Base-by-base conservation (phyloP, 805 yeast species). In the Sungouiozyma intestinalis region DNA sequence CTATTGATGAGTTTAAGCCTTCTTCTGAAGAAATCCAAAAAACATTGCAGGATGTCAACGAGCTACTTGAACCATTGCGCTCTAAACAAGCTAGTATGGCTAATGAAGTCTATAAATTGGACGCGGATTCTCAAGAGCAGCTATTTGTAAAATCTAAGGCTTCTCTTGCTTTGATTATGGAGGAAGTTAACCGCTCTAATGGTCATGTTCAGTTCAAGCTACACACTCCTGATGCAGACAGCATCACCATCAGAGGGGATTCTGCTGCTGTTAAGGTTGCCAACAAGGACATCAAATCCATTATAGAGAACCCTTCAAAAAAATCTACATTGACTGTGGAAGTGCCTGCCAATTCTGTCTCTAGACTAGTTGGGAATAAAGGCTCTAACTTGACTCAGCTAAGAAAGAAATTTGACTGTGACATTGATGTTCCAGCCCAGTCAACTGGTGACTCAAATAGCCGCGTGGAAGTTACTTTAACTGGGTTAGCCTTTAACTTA, bases 351-450 rank as follows among this genome's bases (percentile, higher is more conserved):
- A 65, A 70, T 40, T 74, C 77, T 38, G 67, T 90, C 45, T 73
- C 92, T 21, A 79, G 92, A 64, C 70, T 94, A 41, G 86, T 92
- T 62, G 99, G 99, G 51, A 83, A 81, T 58, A 83, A 77, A 46
- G 98, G 99, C 43, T 66, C 85, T 35, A 77, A 78, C 57, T 65
- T 92, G 56, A 74, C 76, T 51, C 67, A 74, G 39, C 61, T 86
- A 46, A 73, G 82, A 48, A 85, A 82, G 8, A 81, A 83, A 54
- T 85, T 70, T 53, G 85, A 79, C 38, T 85, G 84, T 50, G 74
- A 73, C 51, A 72, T 92, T 47, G 95, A 88, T 54, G 79, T 86
- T 41, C 76, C 74, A 40, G 48, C 50, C 16, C 79, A 75, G 39
- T 72, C 66, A 35, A 73, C 75, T 31, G 54, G 62, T 20, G 39